phyloP scores from a whole-genome alignment of 768 basidiomycete genomes.

The Royoungia palumana region DNA sequence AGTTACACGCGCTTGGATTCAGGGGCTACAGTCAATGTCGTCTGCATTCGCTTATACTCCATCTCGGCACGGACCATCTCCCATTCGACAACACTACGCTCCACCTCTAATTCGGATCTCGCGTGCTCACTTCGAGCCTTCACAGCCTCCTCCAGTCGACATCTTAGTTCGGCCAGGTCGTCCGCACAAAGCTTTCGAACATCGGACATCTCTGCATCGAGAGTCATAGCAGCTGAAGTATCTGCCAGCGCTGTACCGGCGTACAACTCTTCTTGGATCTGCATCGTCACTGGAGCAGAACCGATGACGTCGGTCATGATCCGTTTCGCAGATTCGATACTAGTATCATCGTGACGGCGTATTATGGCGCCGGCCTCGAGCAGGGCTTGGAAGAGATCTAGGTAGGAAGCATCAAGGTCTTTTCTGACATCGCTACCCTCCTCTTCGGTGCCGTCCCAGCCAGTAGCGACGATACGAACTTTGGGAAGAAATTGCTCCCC shows the following conservation, averaged over 20 bases:
- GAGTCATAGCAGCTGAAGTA: slow-evolving; percentile 45
- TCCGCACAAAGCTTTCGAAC: slow-evolving; percentile 35
- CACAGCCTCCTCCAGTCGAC: slow-evolving; percentile 41
- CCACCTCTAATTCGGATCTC: not conserved
- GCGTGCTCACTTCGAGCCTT: slow-evolving; percentile 2
- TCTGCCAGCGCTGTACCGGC: slow-evolving; percentile 39
- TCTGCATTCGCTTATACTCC: not conserved
- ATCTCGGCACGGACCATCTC: not conserved
- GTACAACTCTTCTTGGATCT: slow-evolving; percentile 47
- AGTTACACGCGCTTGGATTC: too few relatives aligned
- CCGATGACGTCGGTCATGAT: slow-evolving; percentile 39
- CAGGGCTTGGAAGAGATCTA: slow-evolving; percentile 36
- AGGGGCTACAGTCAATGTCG: not conserved
- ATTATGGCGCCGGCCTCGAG: slow-evolving; percentile 41
- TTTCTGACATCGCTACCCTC: slow-evolving; percentile 25
- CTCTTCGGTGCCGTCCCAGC: slow-evolving; percentile 38
- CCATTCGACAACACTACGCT: slow-evolving; percentile 1
- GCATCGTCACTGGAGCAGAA: slow-evolving; percentile 35
- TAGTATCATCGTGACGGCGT: slow-evolving; percentile 36
- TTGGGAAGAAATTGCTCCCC: slow-evolving; percentile 40
- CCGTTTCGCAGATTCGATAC: slow-evolving; percentile 36
- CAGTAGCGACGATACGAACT: slow-evolving; percentile 45
- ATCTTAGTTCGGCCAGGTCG: slow-evolving; percentile 41
- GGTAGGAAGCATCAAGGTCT: slow-evolving; percentile 15
- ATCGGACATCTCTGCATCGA: slow-evolving; percentile 40